Percentiles rank a stretch among this genome's conserved stretches.
phyloP scores from a whole-genome alignment of 768 basidiomycete species.

The Calocybe gangraenosa region DNA sequence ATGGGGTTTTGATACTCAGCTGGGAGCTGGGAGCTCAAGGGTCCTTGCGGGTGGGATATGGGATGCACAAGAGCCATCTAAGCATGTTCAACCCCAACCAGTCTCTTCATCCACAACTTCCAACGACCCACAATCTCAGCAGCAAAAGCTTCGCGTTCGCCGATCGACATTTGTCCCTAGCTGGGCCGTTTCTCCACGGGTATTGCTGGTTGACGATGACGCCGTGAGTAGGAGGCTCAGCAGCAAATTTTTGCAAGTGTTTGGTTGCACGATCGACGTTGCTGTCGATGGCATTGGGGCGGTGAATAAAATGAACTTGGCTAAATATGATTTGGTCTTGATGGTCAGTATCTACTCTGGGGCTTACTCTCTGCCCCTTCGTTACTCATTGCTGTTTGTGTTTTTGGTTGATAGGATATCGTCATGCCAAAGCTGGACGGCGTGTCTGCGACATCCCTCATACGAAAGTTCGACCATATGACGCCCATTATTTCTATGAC shows the following conservation, averaged over 20 bases:
- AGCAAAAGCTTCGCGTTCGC: conserved; percentile 60
- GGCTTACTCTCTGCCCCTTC: background rate
- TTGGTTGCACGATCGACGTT: conserved; percentile 92
- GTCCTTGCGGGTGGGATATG: conserved; percentile 13
- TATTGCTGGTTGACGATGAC: conserved; percentile 94
- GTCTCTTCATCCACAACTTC: conserved; percentile 11
- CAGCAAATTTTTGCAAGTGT: conserved; percentile 92
- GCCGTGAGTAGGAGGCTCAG: conserved; percentile 84
- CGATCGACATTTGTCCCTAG: conserved; percentile 81
- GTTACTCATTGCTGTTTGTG: background rate
- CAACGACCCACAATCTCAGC: too few relatives aligned
- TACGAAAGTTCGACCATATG: conserved; percentile 90
- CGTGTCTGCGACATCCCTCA: conserved; percentile 86
- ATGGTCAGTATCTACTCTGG: conserved; percentile 58
- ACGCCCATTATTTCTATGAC: conserved; percentile 99
- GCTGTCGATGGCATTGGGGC: conserved; percentile 92
- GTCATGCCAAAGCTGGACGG: conserved; percentile 91
- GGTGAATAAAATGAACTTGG: conserved; percentile 94
- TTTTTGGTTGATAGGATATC: conserved; percentile 68
- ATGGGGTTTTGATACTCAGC: conserved; percentile 54
- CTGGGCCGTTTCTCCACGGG: conserved; percentile 88
- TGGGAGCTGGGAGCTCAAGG: conserved; percentile 18
- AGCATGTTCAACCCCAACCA: too few relatives aligned
- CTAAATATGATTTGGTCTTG: conserved; percentile 92
- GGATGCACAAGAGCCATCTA: too few relatives aligned